A percentile compares a stretch with the other conserved stretches of the same genome.
phyloP scores from a whole-genome alignment of 1,139 yeast species.

The Yarrowia galli region DNA sequence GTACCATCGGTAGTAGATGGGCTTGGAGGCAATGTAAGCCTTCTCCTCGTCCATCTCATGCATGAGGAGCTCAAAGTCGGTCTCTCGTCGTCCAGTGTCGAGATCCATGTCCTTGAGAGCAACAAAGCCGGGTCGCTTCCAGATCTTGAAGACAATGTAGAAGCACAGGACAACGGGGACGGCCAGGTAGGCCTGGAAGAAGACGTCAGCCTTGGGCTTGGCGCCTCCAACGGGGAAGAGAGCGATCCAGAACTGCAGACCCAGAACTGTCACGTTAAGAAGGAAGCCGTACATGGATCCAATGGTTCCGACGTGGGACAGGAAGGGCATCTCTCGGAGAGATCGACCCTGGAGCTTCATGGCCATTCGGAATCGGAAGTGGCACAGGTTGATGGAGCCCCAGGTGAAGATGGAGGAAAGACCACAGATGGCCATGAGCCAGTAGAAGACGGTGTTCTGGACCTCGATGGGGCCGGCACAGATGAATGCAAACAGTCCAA shows the following conservation, averaged over 20 bases:
- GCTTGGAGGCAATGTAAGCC: slow-evolving; percentile 51
- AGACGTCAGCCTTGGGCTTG: slow-evolving; percentile 51
- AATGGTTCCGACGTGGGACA: slow-evolving; percentile 69
- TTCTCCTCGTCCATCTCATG: slow-evolving; percentile 60
- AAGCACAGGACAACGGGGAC: slow-evolving; percentile 59
- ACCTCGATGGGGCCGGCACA: slow-evolving; percentile 57
- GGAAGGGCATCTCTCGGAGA: slow-evolving; percentile 70
- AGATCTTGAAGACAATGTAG: slow-evolving; percentile 61
- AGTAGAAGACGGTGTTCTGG: slow-evolving; percentile 71
- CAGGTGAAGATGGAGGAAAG: slow-evolving; percentile 82
- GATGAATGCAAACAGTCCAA: slow-evolving; percentile 75
- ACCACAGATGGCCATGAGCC: slow-evolving; percentile 84
- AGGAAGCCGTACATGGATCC: slow-evolving; percentile 75
- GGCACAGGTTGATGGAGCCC: slow-evolving; percentile 79
- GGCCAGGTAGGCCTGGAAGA: slow-evolving; percentile 64
- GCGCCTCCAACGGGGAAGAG: slow-evolving; percentile 70
- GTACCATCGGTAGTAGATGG: slow-evolving; percentile 52
- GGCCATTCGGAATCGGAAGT: slow-evolving; percentile 80
- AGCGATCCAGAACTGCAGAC: slow-evolving; percentile 86
- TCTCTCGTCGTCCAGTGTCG: slow-evolving; percentile 61
- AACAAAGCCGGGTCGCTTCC: slow-evolving; percentile 55
- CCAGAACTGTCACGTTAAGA: slow-evolving; percentile 67
- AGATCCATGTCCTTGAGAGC: slow-evolving; percentile 54
- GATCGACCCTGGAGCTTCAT: slow-evolving; percentile 69
- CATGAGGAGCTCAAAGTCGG: slow-evolving; percentile 60